Percentiles rank a stretch among this genome's conserved stretches.
These are phyloP conservation scores for Neoarthrinium moseri DNA, from an alignment of 2,329 filamentous ascomycete genomes.

Conservation along the genomic window DNA sequence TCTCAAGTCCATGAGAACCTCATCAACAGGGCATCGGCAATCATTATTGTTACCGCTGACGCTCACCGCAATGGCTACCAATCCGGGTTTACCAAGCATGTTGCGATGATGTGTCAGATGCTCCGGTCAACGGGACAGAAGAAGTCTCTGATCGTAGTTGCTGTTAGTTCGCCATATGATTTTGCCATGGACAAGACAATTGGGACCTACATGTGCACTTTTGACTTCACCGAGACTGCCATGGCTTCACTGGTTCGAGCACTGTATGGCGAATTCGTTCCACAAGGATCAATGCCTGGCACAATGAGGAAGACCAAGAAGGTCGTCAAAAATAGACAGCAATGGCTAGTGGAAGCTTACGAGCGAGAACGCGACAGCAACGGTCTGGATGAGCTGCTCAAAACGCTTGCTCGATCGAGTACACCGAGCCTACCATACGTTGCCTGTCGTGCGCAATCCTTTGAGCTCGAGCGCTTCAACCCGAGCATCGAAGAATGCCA, in stretches of 20 bases:
- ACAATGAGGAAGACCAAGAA: conserved; percentile 87
- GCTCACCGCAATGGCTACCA: conserved; percentile 94
- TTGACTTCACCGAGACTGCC: conserved; percentile 92
- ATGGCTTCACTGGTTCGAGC: conserved; percentile 81
- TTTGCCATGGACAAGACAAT: conserved; percentile 92
- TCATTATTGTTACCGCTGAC: conserved; percentile 90
- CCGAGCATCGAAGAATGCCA: conserved; percentile 75
- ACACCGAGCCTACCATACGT: conserved; percentile 69
- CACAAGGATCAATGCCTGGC: conserved; percentile 62
- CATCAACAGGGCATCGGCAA: conserved; percentile 82
- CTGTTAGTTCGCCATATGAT: conserved; percentile 93
- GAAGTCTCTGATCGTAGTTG: conserved; percentile 86
- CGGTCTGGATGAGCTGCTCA: conserved; percentile 74
- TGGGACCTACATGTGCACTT: conserved; percentile 91
- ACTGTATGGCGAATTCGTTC: conserved; percentile 72
- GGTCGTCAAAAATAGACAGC: conserved; percentile 82
- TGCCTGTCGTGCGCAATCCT: conserved; percentile 69
- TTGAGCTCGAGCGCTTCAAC: conserved; percentile 72
- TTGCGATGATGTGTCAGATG: conserved; percentile 92
- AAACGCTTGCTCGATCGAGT: conserved; percentile 65
- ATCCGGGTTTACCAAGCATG: conserved; percentile 91
- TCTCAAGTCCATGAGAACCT: conserved; percentile 78
- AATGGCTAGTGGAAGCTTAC: conserved; percentile 92
- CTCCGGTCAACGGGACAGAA: conserved; percentile 74
- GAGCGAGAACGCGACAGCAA: conserved; percentile 73